These are phyloP conservation scores for Magnaporthales sp. DNA, from an alignment of 2,329 filamentous ascomycete genomes.

Conservation along the genomic window DNA sequence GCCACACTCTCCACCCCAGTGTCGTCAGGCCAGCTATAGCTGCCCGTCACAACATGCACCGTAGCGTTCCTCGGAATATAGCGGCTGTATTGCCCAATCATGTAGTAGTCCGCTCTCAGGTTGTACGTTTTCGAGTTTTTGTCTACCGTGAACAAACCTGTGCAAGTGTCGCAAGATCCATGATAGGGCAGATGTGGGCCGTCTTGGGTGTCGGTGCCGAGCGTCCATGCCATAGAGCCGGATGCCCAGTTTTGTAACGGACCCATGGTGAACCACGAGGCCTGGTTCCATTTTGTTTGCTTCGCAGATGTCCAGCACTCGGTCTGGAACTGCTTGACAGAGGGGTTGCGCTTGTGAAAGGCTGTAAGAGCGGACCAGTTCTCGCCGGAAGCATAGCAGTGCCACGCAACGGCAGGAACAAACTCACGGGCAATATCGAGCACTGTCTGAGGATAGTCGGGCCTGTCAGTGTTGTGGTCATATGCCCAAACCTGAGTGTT, in stretches of 20 bases:
- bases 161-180: constrained; percentile 30
- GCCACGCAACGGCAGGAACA: constrained; percentile 28
- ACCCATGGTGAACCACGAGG: constrained; percentile 34
- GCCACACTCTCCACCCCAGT: constrained; percentile 35
- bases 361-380: constrained; percentile 27
- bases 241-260: constrained; percentile 40
- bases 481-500: constrained; percentile 36
- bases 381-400: constrained; percentile 28
- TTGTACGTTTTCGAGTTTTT: constrained; percentile 31
- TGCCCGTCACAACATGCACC: constrained; percentile 31
- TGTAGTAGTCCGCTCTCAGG: constrained; percentile 41
- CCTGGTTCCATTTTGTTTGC: constrained; percentile 25
- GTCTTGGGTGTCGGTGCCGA: constrained; percentile 32
- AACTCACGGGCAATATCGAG: constrained; percentile 21
- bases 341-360: constrained; percentile 31
- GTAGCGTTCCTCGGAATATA: constrained; percentile 36
- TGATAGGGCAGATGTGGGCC: constrained; percentile 32
- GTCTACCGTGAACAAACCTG: constrained; percentile 49
- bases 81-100: constrained; percentile 41
- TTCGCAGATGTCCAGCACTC: constrained; percentile 33
- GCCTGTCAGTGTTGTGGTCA: constrained; percentile 27
- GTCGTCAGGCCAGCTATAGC: constrained; percentile 30
- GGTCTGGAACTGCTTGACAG: constrained; percentile 36
- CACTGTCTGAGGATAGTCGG: constrained; percentile 28
- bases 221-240: constrained; percentile 34